Evolutionary conservation across 202 grass and related monocot genomes (phyloP), one percentile per base, ranked within the genome.

Genomic region (Panicum virgatum): DNA sequence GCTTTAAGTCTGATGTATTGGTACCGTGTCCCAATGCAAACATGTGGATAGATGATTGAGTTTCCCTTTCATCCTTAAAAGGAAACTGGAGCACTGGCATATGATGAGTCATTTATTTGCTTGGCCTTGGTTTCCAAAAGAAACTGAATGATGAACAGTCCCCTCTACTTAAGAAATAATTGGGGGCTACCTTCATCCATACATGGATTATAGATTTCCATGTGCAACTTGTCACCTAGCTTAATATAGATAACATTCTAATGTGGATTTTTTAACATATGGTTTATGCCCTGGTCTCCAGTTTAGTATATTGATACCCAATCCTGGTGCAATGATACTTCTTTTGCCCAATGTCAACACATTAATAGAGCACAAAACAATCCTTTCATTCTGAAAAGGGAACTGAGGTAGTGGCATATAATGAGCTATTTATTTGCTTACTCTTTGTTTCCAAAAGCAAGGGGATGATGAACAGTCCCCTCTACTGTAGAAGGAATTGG

Each of bases 401-500:
- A 79, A 47, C 36, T 81, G 11, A 51, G 79, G 62, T 60, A 53
- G 15, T 86, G 53, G 87, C 76, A 78, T 84, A 75, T 84, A 88
- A 69, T 50, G 7, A 93, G 91, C 57, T 81, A 53, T 73, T 81
- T 94, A 85, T 88, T 27, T 94, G 91, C 79, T 69, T 32, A 62
- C 40, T 78, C 61, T 39, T 84, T 11, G 79, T 89, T 85, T 94
- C 88, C 88, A 75, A 94, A 84, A 94, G 29, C 40, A 87, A 91
- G 12, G 12, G 75, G 77, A 82, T 94, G 91, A 94, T 76, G 91
- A 89, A 94, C 88, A 89, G 73, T 88, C 77, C 86, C 69, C 85
- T 88, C 60, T 88, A 73, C 78, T 69, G 37, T 86, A 94, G 92
- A 89, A 88, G 87, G 72, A 84, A 84, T 79, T 86, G 92, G 86